Evolutionary conservation across 2,329 filamentous ascomycete species (phyloP), one percentile per base, ranked within the genome.

Genomic region (Ophiostoma sp.): DNA sequence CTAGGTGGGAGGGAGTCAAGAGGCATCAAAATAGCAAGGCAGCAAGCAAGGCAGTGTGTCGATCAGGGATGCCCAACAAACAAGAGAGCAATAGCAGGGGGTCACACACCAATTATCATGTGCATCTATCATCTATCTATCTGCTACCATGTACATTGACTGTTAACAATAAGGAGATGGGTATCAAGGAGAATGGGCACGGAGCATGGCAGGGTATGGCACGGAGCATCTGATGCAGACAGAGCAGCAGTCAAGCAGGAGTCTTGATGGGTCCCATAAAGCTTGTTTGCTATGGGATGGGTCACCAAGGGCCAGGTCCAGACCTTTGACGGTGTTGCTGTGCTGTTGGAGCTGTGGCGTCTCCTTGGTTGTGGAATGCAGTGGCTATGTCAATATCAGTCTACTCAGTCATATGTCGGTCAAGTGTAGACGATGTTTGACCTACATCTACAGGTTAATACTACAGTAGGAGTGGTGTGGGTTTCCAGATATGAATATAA

Each of bases 251-350:
- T 33, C 39, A 8, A 15, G 13, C 33, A 33, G 33, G 60, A 64
- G 60, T 64, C 60, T 31, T 13, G 52, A 57, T 57, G 52, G 52
- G 15, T 27, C 52, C 44, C 52, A 57, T 57, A 57, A 57, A 57
- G 52, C 52, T 57, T 57, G 52, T 57, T 57, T 57, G 11, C 52
- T 57, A 57, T 57, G 23, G 23, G 23, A 57, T 57, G 52, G 52
- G 52, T 57, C 52, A 48, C 52, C 52, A 31, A 27, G n/a, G 23
- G 8, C 52, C 23, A 27, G 23, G n/a, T 27, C 52, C 13, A 13
- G 52, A 48, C 44, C 15, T 48, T n/a, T 48, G 27, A 20, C 20
- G 6, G 44, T 17, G 44, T 5, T 57, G 7, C 23, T 23, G 52
- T 57, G 2, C 10, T 41, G 13, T 11, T n/a, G 13, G 17, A 48